Base-by-base conservation (phyloP, 2,329 filamentous ascomycete genomes). In the Aspergillus fijiensis region DNA sequence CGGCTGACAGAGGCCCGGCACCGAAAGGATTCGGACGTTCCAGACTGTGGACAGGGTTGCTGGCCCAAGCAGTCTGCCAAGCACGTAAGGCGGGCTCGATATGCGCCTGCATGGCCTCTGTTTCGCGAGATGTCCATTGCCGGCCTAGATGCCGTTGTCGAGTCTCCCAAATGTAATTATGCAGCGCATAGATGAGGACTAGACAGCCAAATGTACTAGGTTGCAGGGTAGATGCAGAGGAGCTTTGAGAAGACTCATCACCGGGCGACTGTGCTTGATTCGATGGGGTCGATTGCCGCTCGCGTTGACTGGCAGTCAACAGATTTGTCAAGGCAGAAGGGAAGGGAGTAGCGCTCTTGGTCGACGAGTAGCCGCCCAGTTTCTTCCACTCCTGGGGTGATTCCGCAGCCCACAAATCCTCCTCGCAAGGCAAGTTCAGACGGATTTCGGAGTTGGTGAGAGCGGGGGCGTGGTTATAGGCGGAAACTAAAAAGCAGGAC, bases 131-230 rank as follows among this genome's bases (percentile, higher is more conserved):
- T 2, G 92, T 96, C 94, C 94, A 97, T 52, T 92, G 83, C 63
- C 92, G 89, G 67, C 90, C 92, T 68, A 93, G 89, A 68, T 97
- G 93, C 55, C 92, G 84, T 76, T 96, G 93, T 25, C 94, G 85
- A 0, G 93, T 97, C 77, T 98, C 94, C 95, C 95, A 98, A 49
- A 98, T 97, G 75, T 96, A 97, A 68, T 97, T 97, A 78, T 98
- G 95, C 25, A 98, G 82, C 3, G 95, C 93, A 72, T 96, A 94
- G 73, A 98, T 97, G 63, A 99, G 79, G 5, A 97, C 85, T 31
- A 97, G 82, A 72, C 92, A 96, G 9, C 94, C 95, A 73, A 96
- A 96, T 0, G 92, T 93, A 77, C 94, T 97, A 0, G 92, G 92
- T 65, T 85, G 87, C 51, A 95, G 81, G 35, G 91, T 87, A 56